These are phyloP conservation scores for Lenzites betulinus DNA, from an alignment of 768 basidiomycete genomes.

Conservation along the genomic window DNA sequence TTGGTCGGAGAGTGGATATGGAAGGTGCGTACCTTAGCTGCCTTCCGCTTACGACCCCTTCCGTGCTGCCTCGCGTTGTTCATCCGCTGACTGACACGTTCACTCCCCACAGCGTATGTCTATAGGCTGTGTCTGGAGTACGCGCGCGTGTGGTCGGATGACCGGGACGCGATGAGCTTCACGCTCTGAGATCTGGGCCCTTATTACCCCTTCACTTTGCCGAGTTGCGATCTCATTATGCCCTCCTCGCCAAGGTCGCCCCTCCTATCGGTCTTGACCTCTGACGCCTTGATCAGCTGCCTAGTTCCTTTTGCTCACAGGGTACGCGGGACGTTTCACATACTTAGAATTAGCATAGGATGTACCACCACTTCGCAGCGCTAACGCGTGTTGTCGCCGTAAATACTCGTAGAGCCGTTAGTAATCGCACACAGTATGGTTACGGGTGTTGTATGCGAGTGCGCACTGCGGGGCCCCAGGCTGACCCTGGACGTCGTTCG, in stretches of 20 bases:
- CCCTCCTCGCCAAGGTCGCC: not conserved
- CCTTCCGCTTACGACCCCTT: not conserved
- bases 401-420: conserved; percentile 12
- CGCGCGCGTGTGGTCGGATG: conserved; percentile 81
- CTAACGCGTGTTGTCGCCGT: not conserved
- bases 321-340: conserved; percentile 10
- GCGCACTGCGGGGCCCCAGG: not conserved
- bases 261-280: not conserved
- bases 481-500: not conserved
- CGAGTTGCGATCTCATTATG: not conserved
- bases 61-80: not conserved
- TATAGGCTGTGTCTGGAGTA: conserved; percentile 89
- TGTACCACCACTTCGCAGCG: conserved; percentile 11
- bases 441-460: not conserved
- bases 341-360: conserved; percentile 20
- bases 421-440: conserved; percentile 8
- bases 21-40: conserved; percentile 61
- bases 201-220: not conserved
- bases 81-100: conserved; percentile 17
- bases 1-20: conserved; percentile 87
- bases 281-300: not conserved
- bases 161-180: conserved; percentile 70
- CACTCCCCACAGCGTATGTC: conserved; percentile 62
- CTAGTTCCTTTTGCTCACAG: not conserved
- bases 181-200: conserved; percentile 28